Base-by-base conservation (phyloP, 2,329 filamentous ascomycete species). In the Elsinoe fawcettii region DNA sequence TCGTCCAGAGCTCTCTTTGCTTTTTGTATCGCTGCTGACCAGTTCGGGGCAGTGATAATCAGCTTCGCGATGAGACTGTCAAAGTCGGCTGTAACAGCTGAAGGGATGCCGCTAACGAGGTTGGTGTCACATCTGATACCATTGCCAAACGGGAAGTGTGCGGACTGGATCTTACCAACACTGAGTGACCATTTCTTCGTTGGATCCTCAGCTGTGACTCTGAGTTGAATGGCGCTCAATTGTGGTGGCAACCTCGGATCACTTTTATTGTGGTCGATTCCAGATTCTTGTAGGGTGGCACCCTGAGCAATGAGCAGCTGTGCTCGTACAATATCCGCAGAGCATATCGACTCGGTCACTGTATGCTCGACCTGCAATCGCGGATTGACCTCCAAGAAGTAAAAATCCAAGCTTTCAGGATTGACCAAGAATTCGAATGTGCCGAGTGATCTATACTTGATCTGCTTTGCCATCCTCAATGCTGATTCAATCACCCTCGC, bases 351-450 rank as follows among this genome's bases (percentile, higher is more conserved):
- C 61, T 84, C 81, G 0, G 80, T 83, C 55, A 84, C 77, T 1
- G 81, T 83, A 63, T 84, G 81, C 61, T 84, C 81, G 37, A 84
- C 81, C 63, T 84, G 81, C 1, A 84, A 66, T 2, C 81, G 73
- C 0, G 81, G 81, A 57, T 84, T 84, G 60, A 83, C 74, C 63
- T 84, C 81, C 5, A 84, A 67, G 62, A 84, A 84, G 67, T 77
- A 84, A 65, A 77, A 81, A 22, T 80, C 74, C 1, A 66, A 65
- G 0, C 69, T 75, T 0, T 67, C 59, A 9, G 77, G 74, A 58
- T 79, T 79, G 11, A 83, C 74, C 0, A 86, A 71, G 58, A 85
- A 86, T 64, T 86, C 83, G 60, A 84, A 84, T 0, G 83, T 86
- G 7, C 83, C 83, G 0, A 85, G 70, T 0, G 79, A 83, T 49